Evolutionary conservation across 139 green algal genomes (phyloP).

Genomic region (Coelastrella sp.): DNA sequence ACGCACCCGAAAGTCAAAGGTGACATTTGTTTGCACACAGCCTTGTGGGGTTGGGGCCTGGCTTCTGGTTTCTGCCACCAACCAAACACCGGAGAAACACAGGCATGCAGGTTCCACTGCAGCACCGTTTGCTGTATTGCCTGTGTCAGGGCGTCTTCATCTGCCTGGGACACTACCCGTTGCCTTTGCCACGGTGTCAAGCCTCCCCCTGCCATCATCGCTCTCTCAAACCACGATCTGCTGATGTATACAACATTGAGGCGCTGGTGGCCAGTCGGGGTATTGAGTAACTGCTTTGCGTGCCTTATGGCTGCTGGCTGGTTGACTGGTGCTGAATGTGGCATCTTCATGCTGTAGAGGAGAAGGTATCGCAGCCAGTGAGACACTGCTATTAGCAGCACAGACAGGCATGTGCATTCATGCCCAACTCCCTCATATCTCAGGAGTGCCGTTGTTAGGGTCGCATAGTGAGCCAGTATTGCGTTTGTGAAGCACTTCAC

Average conservation of each 20-base stretch:
- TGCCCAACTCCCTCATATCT: too few relatives aligned
- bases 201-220: not conserved
- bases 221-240: not conserved
- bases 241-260: not conserved
- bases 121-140: not conserved
- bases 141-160: not conserved
- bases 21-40: not conserved
- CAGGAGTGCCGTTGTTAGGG: too few relatives aligned
- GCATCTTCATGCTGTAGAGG: not conserved
- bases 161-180: not conserved
- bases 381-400: not conserved
- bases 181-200: not conserved
- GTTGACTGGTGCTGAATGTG: not conserved
- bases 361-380: not conserved
- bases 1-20: not conserved
- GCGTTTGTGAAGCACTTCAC: too few relatives aligned
- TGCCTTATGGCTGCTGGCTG: not conserved
- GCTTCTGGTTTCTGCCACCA: not conserved
- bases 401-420: too few relatives aligned
- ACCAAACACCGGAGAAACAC: not conserved
- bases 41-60: not conserved
- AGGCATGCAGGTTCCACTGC: not conserved
- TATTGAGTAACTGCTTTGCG: not conserved
- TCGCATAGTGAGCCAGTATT: too few relatives aligned
- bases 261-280: not conserved